Evolutionary conservation across 1,284 basidiomycete genomes (phyloP), one percentile per base, ranked within the genome.

Genomic region (Ustilago nuda): DNA sequence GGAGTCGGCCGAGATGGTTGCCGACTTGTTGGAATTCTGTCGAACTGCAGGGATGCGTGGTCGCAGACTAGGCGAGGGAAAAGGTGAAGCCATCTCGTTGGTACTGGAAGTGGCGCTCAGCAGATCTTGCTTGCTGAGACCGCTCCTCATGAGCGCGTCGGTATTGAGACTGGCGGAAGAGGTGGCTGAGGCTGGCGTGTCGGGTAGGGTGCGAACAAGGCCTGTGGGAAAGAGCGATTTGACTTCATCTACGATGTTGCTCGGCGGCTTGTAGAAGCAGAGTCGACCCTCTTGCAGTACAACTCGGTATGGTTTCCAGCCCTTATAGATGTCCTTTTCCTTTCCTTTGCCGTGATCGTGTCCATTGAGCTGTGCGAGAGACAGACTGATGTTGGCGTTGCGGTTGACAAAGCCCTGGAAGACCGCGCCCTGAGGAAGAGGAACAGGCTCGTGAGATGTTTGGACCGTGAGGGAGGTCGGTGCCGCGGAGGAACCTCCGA

Each of bases 261-360:
- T 76, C 17, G 79, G 79, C 9, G 82, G 82, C 66, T 85, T 85
- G 74, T 79, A 85, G 60, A 85, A 85, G 60, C 61, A 66, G 39
- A 85, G 72, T 8, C 67, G 70, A n/a, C 77, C 81, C 35, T 80
- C 79, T 8, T 71, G 64, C n/a, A 85, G 65, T 13, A 83, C 62
- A 30, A 81, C 83, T 8, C 80, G 79, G 59, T 82, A 85, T 9
- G 84, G 82, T 50, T 85, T 84, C 84, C 84, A 85, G 41, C 84
- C 84, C 32, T 82, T 83, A 5, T 68, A 41, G 50, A 84, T 70
- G 62, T 82, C 82, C 72, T 82, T 82, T 33, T 83, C 82, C 58
- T 67, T 63, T 36, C 66, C 72, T 35, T 69, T 75, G 64, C 64
- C 64, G 23, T 61, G 56, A 4, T 76, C 70, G 33, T 65, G 59